Evolutionary conservation across 2,329 filamentous ascomycete genomes (phyloP).

Genomic region (Colletotrichum sp.): DNA sequence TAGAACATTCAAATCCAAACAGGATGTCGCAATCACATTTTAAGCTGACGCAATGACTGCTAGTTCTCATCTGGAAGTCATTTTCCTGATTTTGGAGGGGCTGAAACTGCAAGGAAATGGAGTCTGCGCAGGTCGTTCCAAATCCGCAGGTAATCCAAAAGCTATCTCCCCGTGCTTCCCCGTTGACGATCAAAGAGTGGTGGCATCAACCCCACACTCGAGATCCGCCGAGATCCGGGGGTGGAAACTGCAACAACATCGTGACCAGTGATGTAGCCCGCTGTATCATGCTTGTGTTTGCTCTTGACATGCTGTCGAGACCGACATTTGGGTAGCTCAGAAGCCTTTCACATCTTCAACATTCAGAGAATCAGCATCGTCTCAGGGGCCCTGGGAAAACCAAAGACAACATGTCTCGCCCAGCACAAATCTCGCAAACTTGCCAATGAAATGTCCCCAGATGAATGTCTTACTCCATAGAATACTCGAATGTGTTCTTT

Average conservation of each 20-base stretch:
- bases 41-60: background rate
- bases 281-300: background rate
- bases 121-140: background rate
- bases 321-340: background rate
- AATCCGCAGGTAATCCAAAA: background rate
- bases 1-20: background rate
- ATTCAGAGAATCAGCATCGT: background rate
- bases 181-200: background rate
- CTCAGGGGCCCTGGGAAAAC: background rate
- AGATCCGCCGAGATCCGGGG: background rate
- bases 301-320: background rate
- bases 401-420: background rate
- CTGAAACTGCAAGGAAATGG: background rate
- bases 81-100: background rate
- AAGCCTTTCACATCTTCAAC: background rate
- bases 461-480: background rate
- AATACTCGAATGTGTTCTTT: background rate
- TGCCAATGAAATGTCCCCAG: background rate
- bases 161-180: background rate
- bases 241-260: background rate
- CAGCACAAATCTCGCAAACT: background rate
- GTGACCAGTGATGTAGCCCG: background rate
- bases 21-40: background rate
- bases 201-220: background rate
- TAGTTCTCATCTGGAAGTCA: background rate